phyloP scores from a whole-genome alignment of 2,329 filamentous ascomycete species.

The Colletotrichum sp. region DNA sequence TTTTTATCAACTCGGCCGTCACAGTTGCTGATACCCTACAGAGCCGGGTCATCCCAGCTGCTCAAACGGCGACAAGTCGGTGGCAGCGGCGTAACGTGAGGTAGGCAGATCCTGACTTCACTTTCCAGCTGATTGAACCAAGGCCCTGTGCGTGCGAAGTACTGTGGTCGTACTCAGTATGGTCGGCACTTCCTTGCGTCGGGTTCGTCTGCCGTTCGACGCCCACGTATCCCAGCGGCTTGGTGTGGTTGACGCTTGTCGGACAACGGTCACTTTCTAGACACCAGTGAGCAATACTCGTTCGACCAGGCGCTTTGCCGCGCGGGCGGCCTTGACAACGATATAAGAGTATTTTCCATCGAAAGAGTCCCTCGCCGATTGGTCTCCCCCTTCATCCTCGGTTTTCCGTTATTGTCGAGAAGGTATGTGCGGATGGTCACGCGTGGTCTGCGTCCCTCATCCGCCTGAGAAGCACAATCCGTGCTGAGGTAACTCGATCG shows the following conservation, averaged over 20 bases:
- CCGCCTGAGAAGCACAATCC: background rate
- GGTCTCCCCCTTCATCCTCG: background rate
- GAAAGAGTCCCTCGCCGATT: background rate
- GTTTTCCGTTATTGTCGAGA: background rate
- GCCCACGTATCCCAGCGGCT: background rate
- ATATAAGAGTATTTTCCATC: background rate
- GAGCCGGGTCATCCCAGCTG: slow-evolving; percentile 11
- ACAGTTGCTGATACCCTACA: slow-evolving; percentile 2
- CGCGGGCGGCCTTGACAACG: background rate
- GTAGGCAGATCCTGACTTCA: background rate
- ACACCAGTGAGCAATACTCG: background rate
- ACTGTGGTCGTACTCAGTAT: background rate
- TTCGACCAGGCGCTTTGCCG: background rate
- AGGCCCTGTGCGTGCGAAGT: background rate
- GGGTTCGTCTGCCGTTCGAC: background rate
- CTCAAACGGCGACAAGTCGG: background rate
- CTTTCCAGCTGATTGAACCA: background rate
- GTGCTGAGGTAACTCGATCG: background rate
- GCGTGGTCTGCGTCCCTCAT: background rate
- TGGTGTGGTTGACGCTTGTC: background rate
- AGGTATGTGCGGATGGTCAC: background rate
- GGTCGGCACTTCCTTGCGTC: background rate
- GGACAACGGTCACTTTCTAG: background rate
- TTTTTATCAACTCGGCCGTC: background rate
- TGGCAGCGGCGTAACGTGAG: background rate